Percentiles rank a stretch among this genome's conserved stretches.
These are phyloP conservation scores for Lunularia cruciata DNA, from an alignment of 225 moss, liverwort and hornwort genomes.

Conservation along the genomic window DNA sequence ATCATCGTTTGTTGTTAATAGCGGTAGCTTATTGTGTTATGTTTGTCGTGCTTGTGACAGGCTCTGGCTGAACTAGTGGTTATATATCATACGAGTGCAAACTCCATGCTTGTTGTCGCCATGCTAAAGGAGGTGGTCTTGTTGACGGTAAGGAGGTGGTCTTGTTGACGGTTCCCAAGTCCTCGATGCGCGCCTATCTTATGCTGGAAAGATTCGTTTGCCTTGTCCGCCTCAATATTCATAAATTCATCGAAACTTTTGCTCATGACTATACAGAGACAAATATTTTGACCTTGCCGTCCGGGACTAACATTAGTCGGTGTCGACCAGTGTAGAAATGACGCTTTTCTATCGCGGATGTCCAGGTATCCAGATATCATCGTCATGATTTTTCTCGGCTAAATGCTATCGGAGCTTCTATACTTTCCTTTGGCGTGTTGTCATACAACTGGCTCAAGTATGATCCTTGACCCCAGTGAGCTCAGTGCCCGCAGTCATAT, in stretches of 20 bases:
- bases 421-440: slow-evolving; percentile 27
- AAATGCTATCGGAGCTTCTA: slow-evolving; percentile 23
- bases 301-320: neutral
- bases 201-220: neutral
- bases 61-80: slow-evolving; percentile 42
- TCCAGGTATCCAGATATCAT: neutral
- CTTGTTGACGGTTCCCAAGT: neutral
- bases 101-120: slow-evolving; percentile 33
- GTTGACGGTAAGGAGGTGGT: slow-evolving; percentile 16
- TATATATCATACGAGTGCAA: slow-evolving; percentile 45
- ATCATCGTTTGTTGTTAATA: no score
- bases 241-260: neutral
- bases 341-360: neutral
- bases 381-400: slow-evolving; percentile 20
- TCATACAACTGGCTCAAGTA: slow-evolving; percentile 37
- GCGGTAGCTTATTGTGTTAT: neutral
- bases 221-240: neutral
- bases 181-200: neutral
- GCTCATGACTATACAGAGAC: neutral
- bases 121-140: slow-evolving; percentile 36
- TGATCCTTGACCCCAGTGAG: slow-evolving; percentile 1
- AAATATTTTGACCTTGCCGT: neutral
- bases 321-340: no score
- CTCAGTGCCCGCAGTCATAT: no score
- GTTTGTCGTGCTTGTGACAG: slow-evolving; percentile 8